Evolutionary conservation across 805 yeast species (phyloP), one percentile per base, ranked within the genome.

Genomic region (Lachancea sp.): DNA sequence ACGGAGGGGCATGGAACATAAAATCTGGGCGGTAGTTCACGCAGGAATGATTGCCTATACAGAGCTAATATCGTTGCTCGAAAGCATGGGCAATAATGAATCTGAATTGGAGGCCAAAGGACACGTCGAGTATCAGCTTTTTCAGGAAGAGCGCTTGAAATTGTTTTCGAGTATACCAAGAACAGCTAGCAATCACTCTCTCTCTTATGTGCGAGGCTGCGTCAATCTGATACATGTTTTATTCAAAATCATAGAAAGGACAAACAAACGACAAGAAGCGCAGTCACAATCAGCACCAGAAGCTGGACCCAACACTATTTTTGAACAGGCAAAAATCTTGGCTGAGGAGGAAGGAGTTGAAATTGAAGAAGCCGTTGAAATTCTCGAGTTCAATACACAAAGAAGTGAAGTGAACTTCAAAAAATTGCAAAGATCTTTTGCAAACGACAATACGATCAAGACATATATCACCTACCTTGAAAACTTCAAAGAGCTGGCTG

Each of bases 1-100:
- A 27, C 64, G 78, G 41, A 68, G 67, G 12, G 66, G 77, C 10
- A 63, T 51, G 35, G 71, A 67, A 11, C 51, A 58, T 13, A 73
- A 70, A 41, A 72, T 76, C 46, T 79, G 79, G 71, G 76, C 78
- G 42, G 70, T 85, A 2, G 74, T 81, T 3, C 88, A 84, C 51
- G 86, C 89, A 1, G 75, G 81, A 2, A 75, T 85, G 75, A 69
- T 77, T 34, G 75, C 85, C 44, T 78, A 85, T 59, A 73, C 74
- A 20, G 85, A 85, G 49, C 62, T 89, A 30, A 63, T 91, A 3
- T 55, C 72, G 10, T 58, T 72, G 3, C 58, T 71, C 1, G 61
- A 65, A 2, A 63, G 67, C 5, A 71, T 81, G 62, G 68, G 67
- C 6, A 71, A 81, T 62, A 68, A 72, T 13, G 53, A 58, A 6